Evolutionary conservation across 257 asterid species (phyloP), one percentile per base, ranked within the genome.

Genomic region (Orobanche coerulescens): DNA sequence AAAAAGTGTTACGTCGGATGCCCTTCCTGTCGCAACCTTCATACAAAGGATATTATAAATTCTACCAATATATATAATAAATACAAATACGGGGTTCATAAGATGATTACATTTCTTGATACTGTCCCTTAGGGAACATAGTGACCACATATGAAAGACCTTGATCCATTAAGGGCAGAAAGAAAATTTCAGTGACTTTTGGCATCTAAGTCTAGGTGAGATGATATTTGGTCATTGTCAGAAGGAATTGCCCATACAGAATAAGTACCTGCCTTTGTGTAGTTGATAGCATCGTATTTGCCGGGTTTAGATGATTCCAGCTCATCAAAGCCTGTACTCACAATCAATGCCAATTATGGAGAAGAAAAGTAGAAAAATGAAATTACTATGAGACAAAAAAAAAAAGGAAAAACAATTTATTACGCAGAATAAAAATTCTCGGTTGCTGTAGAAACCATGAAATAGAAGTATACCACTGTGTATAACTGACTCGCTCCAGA

Each of bases 221-320:
- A n/a, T 58, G 25, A 42, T 19, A 18, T 30, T 34, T 18, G 48
- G 46, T 16, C 34, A 37, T 10, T 47, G 61, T 39, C 65, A 11
- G 34, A 61, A 65, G 64, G 58, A 48, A 66, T 20, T 28, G 33
- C 50, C 50, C 43, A 71, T 51, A 44, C 55, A 49, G 67, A 75
- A 77, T 70, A 86, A 84, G 80, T 92, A 92, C 98, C 98, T 88
- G 98, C 95, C 95, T 88, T 85, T 75, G 98, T 88, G 94, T 81
- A 92, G 82, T 88, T 88, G 72, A 71, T 31, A 55, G 76, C 69
- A 73, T 79, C 76, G 53, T 62, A 67, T 82, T 84, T 88, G 44
- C 46, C 82, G 6, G 82, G 89, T 14, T 62, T 76, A 60, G 96
- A 76, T 22, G 93, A 66, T 71, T 88, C 95, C 87, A 88, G 65